A percentile compares a stretch with the other conserved stretches of the same genome.
Evolutionary conservation across 495 filamentous ascomycete genomes (phyloP).

Genomic region (Thozetella sp.): DNA sequence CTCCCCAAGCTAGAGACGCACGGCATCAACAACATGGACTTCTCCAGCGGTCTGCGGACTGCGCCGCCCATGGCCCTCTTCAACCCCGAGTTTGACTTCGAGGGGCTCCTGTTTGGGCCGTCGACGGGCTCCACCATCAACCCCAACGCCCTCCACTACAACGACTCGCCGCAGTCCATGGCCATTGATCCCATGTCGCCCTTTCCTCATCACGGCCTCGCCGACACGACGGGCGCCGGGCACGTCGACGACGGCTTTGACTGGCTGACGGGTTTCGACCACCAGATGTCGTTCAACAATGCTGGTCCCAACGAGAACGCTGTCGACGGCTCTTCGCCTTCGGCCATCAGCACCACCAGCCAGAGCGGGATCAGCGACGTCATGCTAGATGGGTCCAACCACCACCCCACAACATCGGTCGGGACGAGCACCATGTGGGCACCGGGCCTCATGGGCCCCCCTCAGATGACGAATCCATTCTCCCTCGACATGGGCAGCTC

Average conservation of each 20-base stretch:
- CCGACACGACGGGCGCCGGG: conserved; percentile 54
- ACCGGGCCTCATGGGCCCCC: conserved; percentile 62
- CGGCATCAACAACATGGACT: conserved; percentile 54
- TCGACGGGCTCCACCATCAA: conserved; percentile 77
- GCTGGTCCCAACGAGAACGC: conserved; percentile 65
- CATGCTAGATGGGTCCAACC: conserved; percentile 84
- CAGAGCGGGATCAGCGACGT: conserved; percentile 91
- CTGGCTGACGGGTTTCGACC: conserved; percentile 85
- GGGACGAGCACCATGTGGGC: conserved; percentile 64
- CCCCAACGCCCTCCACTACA: conserved; percentile 92
- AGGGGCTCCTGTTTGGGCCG: conserved; percentile 69
- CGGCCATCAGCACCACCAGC: conserved; percentile 89
- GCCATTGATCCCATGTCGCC: conserved; percentile 74
- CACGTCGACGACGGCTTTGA: conserved; percentile 81
- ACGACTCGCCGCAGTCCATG: conserved; percentile 76
- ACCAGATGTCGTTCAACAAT: conserved; percentile 70
- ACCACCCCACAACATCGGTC: conserved; percentile 39
- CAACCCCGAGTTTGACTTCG: conserved; percentile 73
- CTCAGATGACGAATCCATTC: conserved; percentile 62
- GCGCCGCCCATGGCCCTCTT: conserved; percentile 75
- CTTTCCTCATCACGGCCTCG: conserved; percentile 66
- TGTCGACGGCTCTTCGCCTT: conserved; percentile 91
- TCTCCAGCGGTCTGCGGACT: conserved; percentile 70
- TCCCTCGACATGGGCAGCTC: conserved; percentile 58
- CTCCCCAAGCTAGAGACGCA: conserved; percentile 86